Conservation (phyloP, 1,284 basidiomycete species). For the Paramarasmius palmivorus region DNA sequence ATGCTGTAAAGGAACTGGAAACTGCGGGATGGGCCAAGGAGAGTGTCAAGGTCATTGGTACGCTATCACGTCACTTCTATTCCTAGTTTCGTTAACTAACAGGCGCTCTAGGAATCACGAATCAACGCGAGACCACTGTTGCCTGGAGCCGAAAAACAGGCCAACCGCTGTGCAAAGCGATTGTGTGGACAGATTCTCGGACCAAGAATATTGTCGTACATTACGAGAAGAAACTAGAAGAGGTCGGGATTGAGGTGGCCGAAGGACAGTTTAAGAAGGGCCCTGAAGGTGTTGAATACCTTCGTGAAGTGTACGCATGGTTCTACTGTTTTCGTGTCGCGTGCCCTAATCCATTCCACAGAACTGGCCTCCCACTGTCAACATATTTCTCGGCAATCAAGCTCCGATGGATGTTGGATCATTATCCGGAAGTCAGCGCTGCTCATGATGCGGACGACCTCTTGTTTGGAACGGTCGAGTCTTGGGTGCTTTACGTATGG, state of each 20-base stretch:
- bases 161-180: slow-evolving; percentile 84
- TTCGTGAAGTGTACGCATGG: slow-evolving; percentile 67
- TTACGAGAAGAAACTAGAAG: slow-evolving; percentile 73
- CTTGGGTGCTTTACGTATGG: slow-evolving; percentile 91
- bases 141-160: slow-evolving; percentile 93
- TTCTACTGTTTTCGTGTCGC: slow-evolving; percentile 11
- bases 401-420: slow-evolving; percentile 95
- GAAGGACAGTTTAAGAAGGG: slow-evolving; percentile 70
- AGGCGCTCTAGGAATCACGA: slow-evolving; percentile 78
- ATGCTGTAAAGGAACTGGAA: slow-evolving; percentile 76
- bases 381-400: slow-evolving; percentile 98
- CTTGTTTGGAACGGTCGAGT: slow-evolving; percentile 93
- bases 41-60: slow-evolving; percentile 92
- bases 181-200: slow-evolving; percentile 96
- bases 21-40: slow-evolving; percentile 71
- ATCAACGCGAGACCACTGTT: slow-evolving; percentile 96
- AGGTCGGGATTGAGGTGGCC: slow-evolving; percentile 75
- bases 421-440: slow-evolving; percentile 75
- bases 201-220: slow-evolving; percentile 84
- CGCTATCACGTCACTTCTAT: slow-evolving; percentile 24
- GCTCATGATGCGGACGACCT: slow-evolving; percentile 86
- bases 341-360: slow-evolving; percentile 29
- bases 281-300: slow-evolving; percentile 63
- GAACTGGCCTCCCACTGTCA: slow-evolving; percentile 90
- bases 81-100: slow-evolving; percentile 16